Base-by-base conservation (phyloP, 495 filamentous ascomycete species). In the Hypomontagnella submonticulosa region DNA sequence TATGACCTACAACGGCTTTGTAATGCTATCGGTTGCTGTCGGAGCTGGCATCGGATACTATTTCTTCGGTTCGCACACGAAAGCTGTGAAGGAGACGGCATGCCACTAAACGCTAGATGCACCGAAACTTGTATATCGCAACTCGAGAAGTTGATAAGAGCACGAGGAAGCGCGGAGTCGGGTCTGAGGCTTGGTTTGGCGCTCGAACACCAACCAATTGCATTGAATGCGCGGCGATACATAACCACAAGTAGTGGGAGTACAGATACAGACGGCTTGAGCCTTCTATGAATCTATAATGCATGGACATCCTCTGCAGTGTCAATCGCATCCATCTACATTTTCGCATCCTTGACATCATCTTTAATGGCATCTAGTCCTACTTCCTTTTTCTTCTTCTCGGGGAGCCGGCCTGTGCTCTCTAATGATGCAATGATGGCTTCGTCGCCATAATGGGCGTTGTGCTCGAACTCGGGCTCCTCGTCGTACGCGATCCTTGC, bases 1-100 rank as follows among this genome's bases (percentile, higher is more conserved):
- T 79, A 99, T 99, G 95, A 99, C 96, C 2, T 99, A 99, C 76
- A 99, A 99, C 68, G 95, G 96, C 12, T 93, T 89, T 83, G 88
- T 99, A 57, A 99, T 99, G 95, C 75, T 97, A 61, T 85, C 94
- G 0, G 92, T 97, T 9, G 91, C 90, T 9, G 81, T 94, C 10
- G 95, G 95, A 18, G 93, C 93, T 0, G 96, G 94, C 52, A 69
- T 97, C 42, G 95, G 95, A 36, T 97, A 96, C 73, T 71, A 97
- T 20, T 67, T 89, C 38, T 99, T 97, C 77, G 90, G 90, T 4
- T 80, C 83, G 27, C 81, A 81, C 59, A 87, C 88, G 11, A 83
- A 86, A 40, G 82, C 87, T 40, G 84, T 85, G 30, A 98, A 97
- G 84, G 87, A 90, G 38, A 90, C 92, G 52, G 93, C 95, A 47